Conservation (phyloP, 257 asterid genomes). For the Thymus mandschuricus region DNA sequence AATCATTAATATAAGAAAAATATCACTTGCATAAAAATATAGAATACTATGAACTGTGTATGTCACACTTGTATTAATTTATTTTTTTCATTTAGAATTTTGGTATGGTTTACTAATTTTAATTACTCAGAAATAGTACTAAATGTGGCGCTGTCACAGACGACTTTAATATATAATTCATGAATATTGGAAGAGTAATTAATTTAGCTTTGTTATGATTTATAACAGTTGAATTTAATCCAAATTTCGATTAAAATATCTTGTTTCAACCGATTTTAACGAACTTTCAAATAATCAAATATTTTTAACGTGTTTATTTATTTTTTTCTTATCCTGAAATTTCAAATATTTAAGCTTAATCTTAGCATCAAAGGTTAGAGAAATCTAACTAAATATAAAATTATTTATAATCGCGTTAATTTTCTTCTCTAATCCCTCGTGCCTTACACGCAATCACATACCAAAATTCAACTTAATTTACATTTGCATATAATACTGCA, state of each 20-base stretch:
- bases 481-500: neutral
- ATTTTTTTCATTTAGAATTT: too few relatives aligned
- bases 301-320: neutral
- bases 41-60: neutral
- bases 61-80: neutral
- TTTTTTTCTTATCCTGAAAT: neutral
- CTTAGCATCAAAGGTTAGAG: neutral
- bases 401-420: neutral
- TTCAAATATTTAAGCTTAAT: too few relatives aligned
- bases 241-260: too few relatives aligned
- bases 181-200: neutral
- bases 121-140: neutral
- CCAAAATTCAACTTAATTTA: conserved; percentile 22
- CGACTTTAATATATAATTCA: neutral
- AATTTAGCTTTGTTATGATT: neutral
- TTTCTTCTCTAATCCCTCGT: conserved; percentile 13
- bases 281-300: neutral
- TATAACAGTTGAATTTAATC: neutral
- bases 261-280: neutral
- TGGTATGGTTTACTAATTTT: neutral
- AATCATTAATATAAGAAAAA: too few relatives aligned
- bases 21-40: neutral
- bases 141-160: neutral
- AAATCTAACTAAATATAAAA: neutral
- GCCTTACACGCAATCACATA: conserved; percentile 33